Evolutionary conservation across 163 green algal species (phyloP), one percentile per base, ranked within the genome.

Genomic region (Chlamydomonas reinhardtii): DNA sequence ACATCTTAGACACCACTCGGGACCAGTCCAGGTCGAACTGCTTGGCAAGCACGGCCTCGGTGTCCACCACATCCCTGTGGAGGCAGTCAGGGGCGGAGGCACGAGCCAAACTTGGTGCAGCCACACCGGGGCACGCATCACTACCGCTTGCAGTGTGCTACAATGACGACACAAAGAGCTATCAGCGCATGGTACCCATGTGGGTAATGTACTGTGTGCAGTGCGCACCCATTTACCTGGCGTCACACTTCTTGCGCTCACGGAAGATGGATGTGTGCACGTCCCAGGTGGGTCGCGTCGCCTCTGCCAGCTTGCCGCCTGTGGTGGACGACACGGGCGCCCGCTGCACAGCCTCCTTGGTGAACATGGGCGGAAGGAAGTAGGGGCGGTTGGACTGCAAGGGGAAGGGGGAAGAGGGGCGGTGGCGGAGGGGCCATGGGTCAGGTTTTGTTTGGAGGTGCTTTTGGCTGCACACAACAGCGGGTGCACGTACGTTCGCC

Each of bases 21-120:
- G 52, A 73, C 79, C 79, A 85, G 79, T 85, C 79, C 79, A 85
- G 68, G 31, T 85, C n/a, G 66, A 85, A 76, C 65, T 85, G 78
- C n/a, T 68, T 68, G 31, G 78, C 43, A 31, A 85, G 32, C 62
- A 85, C 78, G 31, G 48, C 66, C n/a, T 71, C 66, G 4, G 24
- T 77, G 78, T 85, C 78, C 59, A 74, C 74, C 78, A 85, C 66
- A 34, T 85, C 78, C 48, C 78, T 84, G 76, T 29, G 20, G 4
- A 12, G 56, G 56, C 8, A 12, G 19, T 22, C 8, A 14, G 39
- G 39, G 39, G 39, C 8, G 39, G 8, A 48, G 39, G 39, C 39
- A 48, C 8, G 39, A 8, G 39, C 8, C 39, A 48, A 5, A 48
- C 39, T 5, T 48, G 39, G 8, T 14, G 39, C 5, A n/a, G n/a